Evolutionary conservation across 768 basidiomycete genomes (phyloP), one percentile per base, ranked within the genome.

Genomic region (Vararia minispora): DNA sequence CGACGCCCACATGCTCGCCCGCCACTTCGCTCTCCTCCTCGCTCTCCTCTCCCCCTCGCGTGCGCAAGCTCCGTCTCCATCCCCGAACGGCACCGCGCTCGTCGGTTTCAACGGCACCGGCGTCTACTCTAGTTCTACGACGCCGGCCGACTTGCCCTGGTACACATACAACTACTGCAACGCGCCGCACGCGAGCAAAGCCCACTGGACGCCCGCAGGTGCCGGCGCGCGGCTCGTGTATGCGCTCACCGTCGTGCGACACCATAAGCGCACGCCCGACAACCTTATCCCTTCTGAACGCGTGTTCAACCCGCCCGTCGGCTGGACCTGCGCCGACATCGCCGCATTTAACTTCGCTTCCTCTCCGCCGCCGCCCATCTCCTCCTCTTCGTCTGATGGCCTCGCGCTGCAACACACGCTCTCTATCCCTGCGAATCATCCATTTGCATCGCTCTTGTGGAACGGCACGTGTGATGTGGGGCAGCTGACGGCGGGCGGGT

Each of bases 101-200:
- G n/a, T n/a, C n/a, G n/a, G n/a, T n/a, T n/a, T n/a, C n/a, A n/a
- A n/a, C n/a, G n/a, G n/a, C n/a, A 46, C 44, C n/a, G 68, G 68
- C 5, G 51, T 71, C 21, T 71, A 71, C 49, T 59, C 64, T 32
- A 59, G 65, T 5, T 71, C 69, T 2, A 14, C 51, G 23, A 70
- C 69, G 1, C 69, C 69, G 8, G 38, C 39, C 1, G 25, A 44
- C 31, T 48, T 62, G 9, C 62, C 66, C 0, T 70, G 69, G 69
- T 61, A 69, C 52, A 71, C 67, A 20, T 69, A 71, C 55, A 71
- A 71, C 37, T 71, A 69, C 40, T 71, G 69, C 53, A 71, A 71
- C 35, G 69, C 69, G 0, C 66, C 69, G 0, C 69, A 66, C 37
- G 59, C 68, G 42, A 65, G 62, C 38, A 48, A 55, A 5, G 51